A percentile compares a stretch with the other conserved stretches of the same genome.
phyloP scores from a whole-genome alignment of 2,329 filamentous ascomycete genomes.

The Gaeumannomyces sp. region DNA sequence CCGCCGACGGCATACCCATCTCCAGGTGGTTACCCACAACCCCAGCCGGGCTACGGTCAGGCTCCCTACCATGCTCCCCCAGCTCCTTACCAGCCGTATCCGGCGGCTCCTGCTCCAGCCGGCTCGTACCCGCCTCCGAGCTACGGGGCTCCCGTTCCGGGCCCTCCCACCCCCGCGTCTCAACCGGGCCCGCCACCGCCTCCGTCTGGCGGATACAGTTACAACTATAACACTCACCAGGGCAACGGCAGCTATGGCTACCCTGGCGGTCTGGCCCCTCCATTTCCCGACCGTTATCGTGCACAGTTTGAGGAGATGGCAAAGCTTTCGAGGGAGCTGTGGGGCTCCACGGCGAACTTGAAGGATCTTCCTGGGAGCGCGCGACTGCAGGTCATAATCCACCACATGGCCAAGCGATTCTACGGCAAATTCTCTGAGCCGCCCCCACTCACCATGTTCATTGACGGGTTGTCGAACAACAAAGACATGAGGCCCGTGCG shows the following conservation, averaged over 20 bases:
- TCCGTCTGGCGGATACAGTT: constrained; percentile 16
- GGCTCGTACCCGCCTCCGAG: not conserved
- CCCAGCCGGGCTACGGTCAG: constrained; percentile 3
- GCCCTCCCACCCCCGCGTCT: not conserved
- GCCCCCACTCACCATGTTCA: constrained; percentile 52
- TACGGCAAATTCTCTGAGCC: constrained; percentile 49
- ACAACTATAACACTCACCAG: constrained; percentile 20
- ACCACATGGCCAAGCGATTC: constrained; percentile 55
- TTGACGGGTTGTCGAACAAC: constrained; percentile 49
- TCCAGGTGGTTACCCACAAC: constrained; percentile 15
- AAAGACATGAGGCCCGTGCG: constrained; percentile 51
- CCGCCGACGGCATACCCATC: constrained; percentile 20
- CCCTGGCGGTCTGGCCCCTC: constrained; percentile 13
- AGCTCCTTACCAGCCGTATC: constrained; percentile 11
- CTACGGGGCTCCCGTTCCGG: constrained; percentile 8
- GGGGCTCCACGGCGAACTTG: constrained; percentile 53
- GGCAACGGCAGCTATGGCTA: constrained; percentile 15
- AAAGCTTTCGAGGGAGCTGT: constrained; percentile 52
- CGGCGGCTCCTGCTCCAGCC: not conserved
- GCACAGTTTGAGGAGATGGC: constrained; percentile 46
- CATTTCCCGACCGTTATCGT: constrained; percentile 31
- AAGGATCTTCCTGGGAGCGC: constrained; percentile 56
- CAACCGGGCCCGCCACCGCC: constrained; percentile 13
- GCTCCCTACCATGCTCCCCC: constrained; percentile 18
- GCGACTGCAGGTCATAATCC: constrained; percentile 56